phyloP scores from a whole-genome alignment of 2,329 filamentous ascomycete genomes.

The Colletotrichum zoysiae region DNA sequence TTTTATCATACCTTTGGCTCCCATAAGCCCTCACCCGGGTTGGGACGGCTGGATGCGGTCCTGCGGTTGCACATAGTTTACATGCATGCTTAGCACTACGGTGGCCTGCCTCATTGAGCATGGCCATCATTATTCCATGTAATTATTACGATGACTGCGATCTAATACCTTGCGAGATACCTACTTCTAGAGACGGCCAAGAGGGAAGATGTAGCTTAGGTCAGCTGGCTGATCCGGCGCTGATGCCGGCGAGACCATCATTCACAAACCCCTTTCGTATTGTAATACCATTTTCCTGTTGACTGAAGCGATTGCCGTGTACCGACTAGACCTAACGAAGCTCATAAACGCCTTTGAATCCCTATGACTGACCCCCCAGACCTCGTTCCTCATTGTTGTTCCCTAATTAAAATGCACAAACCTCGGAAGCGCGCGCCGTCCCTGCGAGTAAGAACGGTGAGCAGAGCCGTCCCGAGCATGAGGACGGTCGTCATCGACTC shows the following conservation, averaged over 20 bases:
- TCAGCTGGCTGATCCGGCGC: slow-evolving; percentile 43
- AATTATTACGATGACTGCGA: slow-evolving; percentile 33
- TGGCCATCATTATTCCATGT: slow-evolving; percentile 12
- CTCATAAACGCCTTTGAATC: background rate
- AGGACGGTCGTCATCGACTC: background rate
- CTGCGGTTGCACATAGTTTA: slow-evolving; percentile 17
- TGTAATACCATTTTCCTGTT: background rate
- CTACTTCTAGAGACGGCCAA: slow-evolving; percentile 25
- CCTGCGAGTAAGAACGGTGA: background rate
- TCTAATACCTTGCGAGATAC: slow-evolving; percentile 23
- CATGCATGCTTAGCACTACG: slow-evolving; percentile 5
- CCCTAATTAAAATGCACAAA: background rate
- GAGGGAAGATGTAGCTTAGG: slow-evolving; percentile 33
- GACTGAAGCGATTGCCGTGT: background rate
- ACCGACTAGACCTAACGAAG: background rate
- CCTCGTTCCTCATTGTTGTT: background rate
- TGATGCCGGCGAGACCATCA: slow-evolving; percentile 30
- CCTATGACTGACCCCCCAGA: background rate
- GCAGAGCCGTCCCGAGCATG: background rate
- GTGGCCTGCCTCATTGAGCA: background rate
- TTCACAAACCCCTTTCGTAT: background rate
- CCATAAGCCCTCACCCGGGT: slow-evolving; percentile 1
- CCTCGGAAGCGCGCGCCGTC: background rate
- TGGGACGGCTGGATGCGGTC: slow-evolving; percentile 11
- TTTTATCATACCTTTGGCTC: slow-evolving; percentile 8